Conservation (phyloP, 805 yeast species). For the Candida montana region DNA sequence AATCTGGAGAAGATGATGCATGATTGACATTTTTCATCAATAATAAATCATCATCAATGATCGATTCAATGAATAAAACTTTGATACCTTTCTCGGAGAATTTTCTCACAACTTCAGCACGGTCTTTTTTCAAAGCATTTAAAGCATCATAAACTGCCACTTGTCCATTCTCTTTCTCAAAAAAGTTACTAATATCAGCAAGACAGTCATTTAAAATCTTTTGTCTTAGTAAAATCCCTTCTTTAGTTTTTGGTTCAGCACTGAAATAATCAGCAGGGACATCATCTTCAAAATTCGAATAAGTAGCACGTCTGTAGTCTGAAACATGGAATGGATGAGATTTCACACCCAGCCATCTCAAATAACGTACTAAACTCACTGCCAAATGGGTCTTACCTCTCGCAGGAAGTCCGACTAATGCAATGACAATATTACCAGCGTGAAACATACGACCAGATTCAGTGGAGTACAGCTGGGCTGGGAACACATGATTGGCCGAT, state of each 20-base stretch:
- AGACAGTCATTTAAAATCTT: conserved; percentile 59
- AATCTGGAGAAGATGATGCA: conserved; percentile 86
- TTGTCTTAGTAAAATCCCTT: conserved; percentile 49
- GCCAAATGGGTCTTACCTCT: conserved; percentile 92
- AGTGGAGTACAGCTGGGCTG: conserved; percentile 90
- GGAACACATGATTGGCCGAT: conserved; percentile 64
- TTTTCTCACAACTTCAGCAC: conserved; percentile 50
- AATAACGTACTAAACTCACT: conserved; percentile 83
- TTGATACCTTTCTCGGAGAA: conserved; percentile 61
- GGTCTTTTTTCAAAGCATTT: conserved; percentile 68
- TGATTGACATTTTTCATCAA: conserved; percentile 74
- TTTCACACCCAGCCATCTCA: conserved; percentile 94
- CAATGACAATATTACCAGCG: conserved; percentile 89
- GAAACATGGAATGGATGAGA: conserved; percentile 90
- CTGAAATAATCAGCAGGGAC: conserved; percentile 69
- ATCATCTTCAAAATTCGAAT: conserved; percentile 32
- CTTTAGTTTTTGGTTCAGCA: conserved; percentile 42
- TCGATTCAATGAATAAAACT: conserved; percentile 81
- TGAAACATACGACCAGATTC: conserved; percentile 90
- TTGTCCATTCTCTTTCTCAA: conserved; percentile 77
- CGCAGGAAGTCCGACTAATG: conserved; percentile 90
- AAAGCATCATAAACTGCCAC: conserved; percentile 96
- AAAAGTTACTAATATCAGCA: conserved; percentile 64
- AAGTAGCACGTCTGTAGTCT: conserved; percentile 67
- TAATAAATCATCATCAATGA: conserved; percentile 67